Base-by-base conservation (phyloP, 768 basidiomycete species). In the Leccinum disarticulatum region DNA sequence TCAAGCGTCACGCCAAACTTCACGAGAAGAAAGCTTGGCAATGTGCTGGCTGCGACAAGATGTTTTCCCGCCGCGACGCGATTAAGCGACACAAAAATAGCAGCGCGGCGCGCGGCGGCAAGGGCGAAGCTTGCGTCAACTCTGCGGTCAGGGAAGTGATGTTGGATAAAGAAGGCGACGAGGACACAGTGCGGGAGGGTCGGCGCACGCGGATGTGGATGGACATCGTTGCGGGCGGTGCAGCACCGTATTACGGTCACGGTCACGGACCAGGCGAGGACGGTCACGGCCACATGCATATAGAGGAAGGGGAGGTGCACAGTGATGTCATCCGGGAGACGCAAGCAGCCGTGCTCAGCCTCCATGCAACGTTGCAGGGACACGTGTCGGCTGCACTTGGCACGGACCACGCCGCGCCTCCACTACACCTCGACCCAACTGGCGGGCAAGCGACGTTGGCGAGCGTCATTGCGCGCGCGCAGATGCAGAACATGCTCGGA, bases 1-100 rank as follows among this genome's bases (percentile, higher is more conserved):
- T 91, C 51, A 91, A 89, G 73, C 83, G 90, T n/a, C 90, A 92
- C 70, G 68, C 82, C 52, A 84, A 83, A 65, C 74, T 88, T 41
- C 90, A 92, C 70, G 87, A 87, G 60, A 83, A 81, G 64, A 87
- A 82, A 62, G 87, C 86, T 27, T 92, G 83, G 83, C 83, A 86
- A 64, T 92, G 90, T 66, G 79, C 75, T 38, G 90, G 88, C 3
- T 92, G 90, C 67, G 81, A 80, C 50, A 90, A 89, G 72, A 75
- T 87, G 22, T 92, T 91, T 68, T 88, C 87, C 2, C 76, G 87
- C n/a, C 79, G 87, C 48, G 90, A 92, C 69, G 90, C 90, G 3
- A 87, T 91, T 68, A 89, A 88, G 69, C 81, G 88, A 25, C 90
- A 91, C 63, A 88, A 87, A 72, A 85, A 87, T 65, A 80, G 81